Evolutionary conservation across 2,329 filamentous ascomycete genomes (phyloP).

Genomic region (Hymenoscyphus salicellus): DNA sequence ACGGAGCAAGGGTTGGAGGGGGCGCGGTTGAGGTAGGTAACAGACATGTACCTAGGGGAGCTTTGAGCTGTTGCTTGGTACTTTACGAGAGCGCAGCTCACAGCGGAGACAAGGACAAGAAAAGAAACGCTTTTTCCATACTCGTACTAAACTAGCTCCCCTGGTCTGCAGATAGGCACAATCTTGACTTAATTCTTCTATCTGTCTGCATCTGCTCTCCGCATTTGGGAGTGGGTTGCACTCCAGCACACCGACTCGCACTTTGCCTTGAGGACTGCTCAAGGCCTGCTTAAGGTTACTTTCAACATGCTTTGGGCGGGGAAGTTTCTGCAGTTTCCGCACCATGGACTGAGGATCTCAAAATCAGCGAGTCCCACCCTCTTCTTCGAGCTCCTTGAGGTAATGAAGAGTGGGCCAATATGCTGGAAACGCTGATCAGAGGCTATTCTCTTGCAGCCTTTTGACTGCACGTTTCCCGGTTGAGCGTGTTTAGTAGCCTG

Average conservation of each 20-base stretch:
- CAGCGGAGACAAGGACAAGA: not conserved
- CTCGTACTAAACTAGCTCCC: not conserved
- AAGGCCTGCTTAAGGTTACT: not conserved
- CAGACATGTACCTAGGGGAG: not conserved
- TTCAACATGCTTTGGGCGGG: not conserved
- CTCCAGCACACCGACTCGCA: not conserved
- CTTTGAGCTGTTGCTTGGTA: not conserved
- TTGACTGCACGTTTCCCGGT: not conserved
- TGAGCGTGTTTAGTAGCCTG: not conserved
- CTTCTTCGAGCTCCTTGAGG: not conserved
- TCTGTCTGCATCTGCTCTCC: not conserved
- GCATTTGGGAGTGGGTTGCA: not conserved
- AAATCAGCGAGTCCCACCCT: not conserved
- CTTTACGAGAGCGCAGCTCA: not conserved
- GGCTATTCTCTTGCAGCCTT: not conserved
- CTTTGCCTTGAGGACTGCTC: not conserved
- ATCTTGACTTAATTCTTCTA: not conserved
- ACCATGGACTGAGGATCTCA: not conserved
- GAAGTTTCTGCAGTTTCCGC: not conserved
- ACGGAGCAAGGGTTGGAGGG: not conserved
- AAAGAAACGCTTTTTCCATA: not conserved
- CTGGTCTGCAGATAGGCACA: not conserved
- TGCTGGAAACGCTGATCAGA: not conserved
- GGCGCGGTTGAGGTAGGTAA: not conserved
- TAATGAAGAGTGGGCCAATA: not conserved